Evolutionary conservation across 148 eudicot genomes (phyloP), one percentile per base, ranked within the genome.

Genomic region (Vaccinium darrowii): DNA sequence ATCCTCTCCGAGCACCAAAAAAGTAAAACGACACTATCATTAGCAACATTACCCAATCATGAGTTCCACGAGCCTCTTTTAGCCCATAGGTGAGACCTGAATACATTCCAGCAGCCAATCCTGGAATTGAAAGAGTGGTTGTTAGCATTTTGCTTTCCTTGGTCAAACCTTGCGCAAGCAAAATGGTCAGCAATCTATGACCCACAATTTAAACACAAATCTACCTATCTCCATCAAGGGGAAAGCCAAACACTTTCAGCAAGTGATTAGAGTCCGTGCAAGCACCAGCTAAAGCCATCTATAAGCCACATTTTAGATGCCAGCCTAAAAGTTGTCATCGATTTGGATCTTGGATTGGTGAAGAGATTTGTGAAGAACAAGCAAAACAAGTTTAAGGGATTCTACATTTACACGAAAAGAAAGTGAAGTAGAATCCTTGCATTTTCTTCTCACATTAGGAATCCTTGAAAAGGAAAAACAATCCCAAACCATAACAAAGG

Each of bases 11-110:
- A 65, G 72, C 12, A 10, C 73, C 13, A 67, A 67, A 25, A 65
- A 25, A 9, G 25, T 11, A 10, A 49, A 47, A 7, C 19, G n/a
- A 23, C 79, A 30, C 16, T 57, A 23, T 8, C 25, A 49, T 21
- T 5, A 86, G 15, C 27, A 36, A 53, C 5, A 33, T 85, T 92
- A 96, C 99, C 99, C 99, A 96, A 86, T 96, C 99, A 84, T 96
- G 99, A 87, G 89, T 89, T 56, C 98, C 99, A 18, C 97, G 94
- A 83, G 99, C 93, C 90, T 96, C 99, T 85, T 92, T 93, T 56
- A 96, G 86, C 76, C 98, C 98, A 89, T 93, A 94, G 23, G 98
- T 94, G n/a, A 96, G 91, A 51, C 99, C 98, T 0, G 98, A 96
- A 71, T 93, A 96, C 92, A 94, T 85, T 82, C 99, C 99, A 1